Percentiles rank a stretch among this genome's conserved stretches.
Conservation (phyloP, 208 protist species). For the Jaenimonas drosophilae region DNA sequence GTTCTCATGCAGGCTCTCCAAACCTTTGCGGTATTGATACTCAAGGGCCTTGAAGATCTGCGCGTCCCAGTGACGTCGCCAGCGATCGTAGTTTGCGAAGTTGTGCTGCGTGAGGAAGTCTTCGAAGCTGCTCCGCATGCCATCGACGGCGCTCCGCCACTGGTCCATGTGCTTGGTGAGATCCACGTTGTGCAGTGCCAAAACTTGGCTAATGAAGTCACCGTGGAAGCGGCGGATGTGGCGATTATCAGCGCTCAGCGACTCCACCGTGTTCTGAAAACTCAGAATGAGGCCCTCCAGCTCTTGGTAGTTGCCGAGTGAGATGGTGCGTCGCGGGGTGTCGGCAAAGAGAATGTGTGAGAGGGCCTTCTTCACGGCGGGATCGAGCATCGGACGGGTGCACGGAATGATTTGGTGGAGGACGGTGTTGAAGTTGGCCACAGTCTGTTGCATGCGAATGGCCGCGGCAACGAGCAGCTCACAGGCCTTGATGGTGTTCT, state of each 20-base stretch:
- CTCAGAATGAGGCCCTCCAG: conserved; percentile 70
- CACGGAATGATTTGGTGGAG: conserved; percentile 62
- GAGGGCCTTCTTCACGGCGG: conserved; percentile 33
- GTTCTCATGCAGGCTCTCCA: conserved; percentile 90
- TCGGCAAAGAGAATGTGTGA: conserved; percentile 57
- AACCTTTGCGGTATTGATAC: conserved; percentile 88
- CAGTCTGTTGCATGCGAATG: conserved; percentile 58
- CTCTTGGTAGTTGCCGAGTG: conserved; percentile 68
- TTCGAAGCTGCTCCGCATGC: conserved; percentile 78
- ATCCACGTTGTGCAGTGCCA: conserved; percentile 79
- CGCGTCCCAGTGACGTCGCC: conserved; percentile 93
- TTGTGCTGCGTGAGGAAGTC: conserved; percentile 70
- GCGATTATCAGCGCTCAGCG: conserved; percentile 71
- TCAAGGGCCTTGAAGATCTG: conserved; percentile 97
- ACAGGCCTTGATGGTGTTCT: conserved; percentile 42
- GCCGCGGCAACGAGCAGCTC: conserved; percentile 38
- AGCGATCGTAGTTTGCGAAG: conserved; percentile 75
- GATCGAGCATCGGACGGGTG: conserved; percentile 57
- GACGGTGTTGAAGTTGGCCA: conserved; percentile 82
- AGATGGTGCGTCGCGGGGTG: conserved; percentile 23
- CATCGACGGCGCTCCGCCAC: conserved; percentile 86
- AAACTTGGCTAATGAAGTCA: conserved; percentile 76
- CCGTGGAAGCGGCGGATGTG: conserved; percentile 80
- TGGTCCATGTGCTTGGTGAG: conserved; percentile 86
- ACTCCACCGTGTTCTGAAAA: conserved; percentile 77